These are phyloP conservation scores for Starmera quercuum DNA, from an alignment of 805 yeast species.

Conservation along the genomic window DNA sequence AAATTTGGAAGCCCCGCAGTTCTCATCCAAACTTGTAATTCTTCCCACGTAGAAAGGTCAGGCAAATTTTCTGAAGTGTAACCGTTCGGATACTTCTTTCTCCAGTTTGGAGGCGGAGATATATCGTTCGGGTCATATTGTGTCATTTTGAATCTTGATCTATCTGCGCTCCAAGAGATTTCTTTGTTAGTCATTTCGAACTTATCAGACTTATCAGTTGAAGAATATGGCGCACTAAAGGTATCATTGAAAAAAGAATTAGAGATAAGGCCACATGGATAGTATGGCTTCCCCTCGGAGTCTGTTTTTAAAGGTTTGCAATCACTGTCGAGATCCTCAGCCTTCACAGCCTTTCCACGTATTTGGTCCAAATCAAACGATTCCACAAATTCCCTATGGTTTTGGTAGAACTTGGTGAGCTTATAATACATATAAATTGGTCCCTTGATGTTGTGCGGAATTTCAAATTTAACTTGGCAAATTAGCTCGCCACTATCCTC, in stretches of 20 bases:
- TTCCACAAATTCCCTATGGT: conserved; percentile 88
- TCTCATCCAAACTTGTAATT: conserved; percentile 96
- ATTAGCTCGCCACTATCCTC: conserved; percentile 32
- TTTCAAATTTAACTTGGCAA: conserved; percentile 64
- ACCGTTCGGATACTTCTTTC: conserved; percentile 70
- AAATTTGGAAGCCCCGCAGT: conserved; percentile 91
- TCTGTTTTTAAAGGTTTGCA: conserved; percentile 59
- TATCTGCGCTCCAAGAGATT: conserved; percentile 84
- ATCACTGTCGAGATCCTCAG: conserved; percentile 37
- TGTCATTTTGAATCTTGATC: conserved; percentile 65
- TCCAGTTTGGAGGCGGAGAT: conserved; percentile 96
- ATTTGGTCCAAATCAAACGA: conserved; percentile 78
- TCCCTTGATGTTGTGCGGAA: conserved; percentile 63
- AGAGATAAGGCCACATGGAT: conserved; percentile 95
- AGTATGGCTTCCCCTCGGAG: conserved; percentile 52
- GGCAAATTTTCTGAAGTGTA: conserved; percentile 80
- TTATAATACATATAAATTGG: conserved; percentile 77
- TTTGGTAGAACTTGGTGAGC: conserved; percentile 86
- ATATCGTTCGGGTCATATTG: conserved; percentile 58
- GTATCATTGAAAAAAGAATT: conserved; percentile 91
- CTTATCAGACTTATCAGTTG: conserved; percentile 4
- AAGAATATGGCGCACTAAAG: conserved; percentile 41
- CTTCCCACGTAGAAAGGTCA: conserved; percentile 68
- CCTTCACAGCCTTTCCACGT: conserved; percentile 61
- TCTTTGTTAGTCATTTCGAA: conserved; percentile 31